Percentiles rank a stretch among this genome's conserved stretches.
These are phyloP conservation scores for Citrus inodora DNA, from an alignment of 345 rosid species.

Conservation along the genomic window DNA sequence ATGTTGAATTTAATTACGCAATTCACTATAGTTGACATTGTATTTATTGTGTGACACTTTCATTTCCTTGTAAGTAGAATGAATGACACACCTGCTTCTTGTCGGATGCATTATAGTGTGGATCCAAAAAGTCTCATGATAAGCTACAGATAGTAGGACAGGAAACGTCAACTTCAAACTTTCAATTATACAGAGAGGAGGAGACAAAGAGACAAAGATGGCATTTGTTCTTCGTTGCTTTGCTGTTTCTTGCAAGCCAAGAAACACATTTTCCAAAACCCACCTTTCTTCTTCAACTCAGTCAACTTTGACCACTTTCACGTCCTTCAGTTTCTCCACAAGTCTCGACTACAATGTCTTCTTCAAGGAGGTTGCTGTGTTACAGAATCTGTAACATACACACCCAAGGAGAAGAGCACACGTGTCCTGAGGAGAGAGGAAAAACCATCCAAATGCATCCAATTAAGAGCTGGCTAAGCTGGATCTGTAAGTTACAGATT, in stretches of 20 bases:
- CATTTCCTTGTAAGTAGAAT: not conserved
- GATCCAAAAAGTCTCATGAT: not conserved
- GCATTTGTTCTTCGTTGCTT: not conserved
- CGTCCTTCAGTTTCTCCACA: conserved; percentile 15
- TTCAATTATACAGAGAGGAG: not conserved
- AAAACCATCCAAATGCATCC: no score
- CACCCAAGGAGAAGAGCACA: no score
- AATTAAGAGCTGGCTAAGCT: no score
- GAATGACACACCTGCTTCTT: not conserved
- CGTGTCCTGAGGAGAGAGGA: no score
- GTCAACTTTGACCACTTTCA: not conserved
- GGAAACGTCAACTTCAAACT: not conserved
- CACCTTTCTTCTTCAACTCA: not conserved
- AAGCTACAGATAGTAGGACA: not conserved
- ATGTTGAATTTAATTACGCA: no score
- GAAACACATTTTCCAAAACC: not conserved
- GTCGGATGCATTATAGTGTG: not conserved
- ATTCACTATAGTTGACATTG: no score
- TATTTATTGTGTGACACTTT: not conserved
- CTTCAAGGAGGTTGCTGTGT: not conserved
- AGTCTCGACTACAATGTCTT: conserved; percentile 9
- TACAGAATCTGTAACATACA: no score
- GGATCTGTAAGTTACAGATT: no score
- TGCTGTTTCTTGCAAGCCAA: not conserved
- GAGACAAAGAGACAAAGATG: not conserved